A percentile compares a stretch with the other conserved stretches of the same genome.
Evolutionary conservation across 192 early-diverging fungal genomes (phyloP).

Genomic region (Rhizophlyctis rosea): DNA sequence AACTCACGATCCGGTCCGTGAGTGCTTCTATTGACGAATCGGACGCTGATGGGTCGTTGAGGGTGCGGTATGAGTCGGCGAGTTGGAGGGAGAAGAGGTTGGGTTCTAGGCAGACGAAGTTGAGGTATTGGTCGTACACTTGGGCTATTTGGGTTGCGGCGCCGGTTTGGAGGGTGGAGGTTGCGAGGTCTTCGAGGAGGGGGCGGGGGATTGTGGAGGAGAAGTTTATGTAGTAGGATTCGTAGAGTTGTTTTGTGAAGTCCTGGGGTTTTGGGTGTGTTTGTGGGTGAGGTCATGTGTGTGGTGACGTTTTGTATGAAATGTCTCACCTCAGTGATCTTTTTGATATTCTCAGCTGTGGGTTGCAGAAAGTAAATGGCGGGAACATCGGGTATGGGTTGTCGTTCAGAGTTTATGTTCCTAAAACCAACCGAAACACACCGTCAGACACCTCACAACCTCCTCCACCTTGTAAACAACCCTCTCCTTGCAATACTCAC

Average conservation of each 20-base stretch:
- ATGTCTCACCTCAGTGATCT: conserved; percentile 66
- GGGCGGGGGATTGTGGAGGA: conserved; percentile 79
- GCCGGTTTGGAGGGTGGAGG: conserved; percentile 70
- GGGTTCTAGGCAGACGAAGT: conserved; percentile 88
- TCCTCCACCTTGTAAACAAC: too few relatives aligned
- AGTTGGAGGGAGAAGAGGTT: conserved; percentile 92
- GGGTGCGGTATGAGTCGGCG: conserved; percentile 67
- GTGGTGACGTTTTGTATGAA: not conserved
- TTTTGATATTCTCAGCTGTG: conserved; percentile 77
- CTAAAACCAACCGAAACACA: conserved; percentile 38
- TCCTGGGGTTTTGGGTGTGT: conserved; percentile 52
- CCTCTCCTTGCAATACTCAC: conserved; percentile 37
- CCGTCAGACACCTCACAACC: conserved; percentile 5
- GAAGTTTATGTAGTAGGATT: conserved; percentile 96
- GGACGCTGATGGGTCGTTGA: conserved; percentile 81
- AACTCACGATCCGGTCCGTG: conserved; percentile 73
- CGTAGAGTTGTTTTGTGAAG: conserved; percentile 84
- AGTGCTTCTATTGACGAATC: conserved; percentile 79
- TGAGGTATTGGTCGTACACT: conserved; percentile 96
- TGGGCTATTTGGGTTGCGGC: conserved; percentile 81
- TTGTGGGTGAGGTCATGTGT: not conserved
- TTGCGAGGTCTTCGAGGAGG: conserved; percentile 90
- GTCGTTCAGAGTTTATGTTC: conserved; percentile 77
- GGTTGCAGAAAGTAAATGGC: conserved; percentile 96
- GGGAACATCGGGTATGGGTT: conserved; percentile 92